Evolutionary conservation across 331 rosid species (phyloP), one percentile per base, ranked within the genome.

Genomic region (Quercus phellos): DNA sequence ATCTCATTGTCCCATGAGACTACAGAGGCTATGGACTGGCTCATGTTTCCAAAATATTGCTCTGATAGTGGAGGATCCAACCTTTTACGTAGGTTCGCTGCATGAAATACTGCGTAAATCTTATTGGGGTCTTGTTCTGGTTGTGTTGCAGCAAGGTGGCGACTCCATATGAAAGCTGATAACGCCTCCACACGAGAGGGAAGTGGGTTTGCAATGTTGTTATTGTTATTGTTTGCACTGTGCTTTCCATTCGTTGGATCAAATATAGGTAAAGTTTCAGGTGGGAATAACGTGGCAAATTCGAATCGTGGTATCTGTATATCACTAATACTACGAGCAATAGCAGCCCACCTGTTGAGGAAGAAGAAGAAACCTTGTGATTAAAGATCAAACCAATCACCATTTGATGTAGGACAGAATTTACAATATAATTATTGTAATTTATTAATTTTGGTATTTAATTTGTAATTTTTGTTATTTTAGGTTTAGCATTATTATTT

Each of bases 121-220:
- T 55, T 75, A 1, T 35, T 38, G 2, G 77, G 64, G 22, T 22
- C 72, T 4, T 42, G 7, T 26, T 68, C 32, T 79, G 1, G 68
- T 64, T 64, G 77, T 1, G 67, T 34, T 22, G 70, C 8, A 1
- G 76, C 77, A 30, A 70, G 68, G 71, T 74, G 60, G 2, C 81
- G 84, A 21, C 35, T 60, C 84, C 85, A 80, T 27, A 86, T 58
- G 59, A 86, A 86, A 6, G 77, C 74, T 3, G 85, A 78, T 6
- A 86, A 29, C 32, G 85, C 74, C 55, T 78, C 90, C 1, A 83
- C 70, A 12, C 87, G 75, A 0, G 84, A 74, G 2, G 90, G 87
- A 0, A 76, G 74, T 2, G 53, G 69, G 27, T 79, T 73, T 43
- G 50, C 13, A 5, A 42, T 6, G 22, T 11, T n/a, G 1, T 12